Conservation (phyloP, 352 stramenopile species). For the Phytophthora sansomeana region DNA sequence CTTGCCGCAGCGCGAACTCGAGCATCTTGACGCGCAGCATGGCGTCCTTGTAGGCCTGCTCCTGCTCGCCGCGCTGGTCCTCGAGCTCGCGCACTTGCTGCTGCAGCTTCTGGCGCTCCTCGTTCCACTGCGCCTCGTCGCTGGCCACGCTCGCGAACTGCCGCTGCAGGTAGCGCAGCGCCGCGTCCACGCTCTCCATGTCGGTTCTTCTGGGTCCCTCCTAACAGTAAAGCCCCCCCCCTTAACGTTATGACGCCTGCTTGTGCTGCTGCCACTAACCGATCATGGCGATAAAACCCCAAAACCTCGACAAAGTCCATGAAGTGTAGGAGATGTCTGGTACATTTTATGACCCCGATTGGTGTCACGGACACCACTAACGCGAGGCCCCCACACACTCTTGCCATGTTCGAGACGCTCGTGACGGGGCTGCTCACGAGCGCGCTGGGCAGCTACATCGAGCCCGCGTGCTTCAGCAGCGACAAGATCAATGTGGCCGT, state of each 20-base stretch:
- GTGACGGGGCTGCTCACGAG: slow-evolving; percentile 87
- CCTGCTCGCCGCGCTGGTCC: slow-evolving; percentile 74
- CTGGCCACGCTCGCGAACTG: slow-evolving; percentile 85
- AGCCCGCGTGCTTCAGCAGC: slow-evolving; percentile 87
- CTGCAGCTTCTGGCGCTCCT: slow-evolving; percentile 79
- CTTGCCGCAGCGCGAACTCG: slow-evolving; percentile 85
- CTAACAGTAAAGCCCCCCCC: slow-evolving; percentile 3
- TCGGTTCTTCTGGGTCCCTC: slow-evolving; percentile 15
- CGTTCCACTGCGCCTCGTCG: slow-evolving; percentile 79
- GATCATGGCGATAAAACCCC: slow-evolving; percentile 11
- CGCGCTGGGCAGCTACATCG: slow-evolving; percentile 88
- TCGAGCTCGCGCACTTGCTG: slow-evolving; percentile 82
- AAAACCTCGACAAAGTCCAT: slow-evolving; percentile 26
- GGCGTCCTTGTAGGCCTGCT: slow-evolving; percentile 87
- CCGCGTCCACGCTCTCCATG: slow-evolving; percentile 90
- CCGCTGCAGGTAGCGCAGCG: slow-evolving; percentile 85
- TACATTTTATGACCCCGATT: slow-evolving; percentile 4
- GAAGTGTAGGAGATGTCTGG: slow-evolving; percentile 15
- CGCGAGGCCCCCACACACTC: slow-evolving; percentile 9
- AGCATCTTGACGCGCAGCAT: slow-evolving; percentile 91
- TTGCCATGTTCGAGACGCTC: slow-evolving; percentile 88
- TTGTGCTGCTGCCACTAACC: slow-evolving; percentile 30
- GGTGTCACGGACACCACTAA: not conserved
- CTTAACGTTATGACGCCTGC: slow-evolving; percentile 9
- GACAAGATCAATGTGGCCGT: slow-evolving; percentile 91